These are phyloP conservation scores for Nymphaea thermarum DNA, from an alignment of 164 flowering plant species.

Conservation along the genomic window DNA sequence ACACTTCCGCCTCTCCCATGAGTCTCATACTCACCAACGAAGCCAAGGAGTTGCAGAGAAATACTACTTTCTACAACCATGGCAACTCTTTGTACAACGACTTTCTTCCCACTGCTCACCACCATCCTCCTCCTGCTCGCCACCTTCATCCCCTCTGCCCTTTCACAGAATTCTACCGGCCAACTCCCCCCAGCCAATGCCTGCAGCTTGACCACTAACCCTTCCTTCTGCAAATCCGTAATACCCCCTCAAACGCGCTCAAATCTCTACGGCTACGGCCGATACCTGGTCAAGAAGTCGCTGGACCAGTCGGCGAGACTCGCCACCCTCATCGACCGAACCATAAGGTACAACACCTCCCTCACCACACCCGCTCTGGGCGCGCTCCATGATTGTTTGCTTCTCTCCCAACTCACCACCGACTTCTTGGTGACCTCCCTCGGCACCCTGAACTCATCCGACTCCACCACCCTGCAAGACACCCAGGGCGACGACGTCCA, in stretches of 20 bases:
- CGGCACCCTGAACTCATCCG: conserved; percentile 9
- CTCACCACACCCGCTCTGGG: conserved; percentile 8
- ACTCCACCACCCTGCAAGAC: not conserved
- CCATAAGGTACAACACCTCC: conserved; percentile 5
- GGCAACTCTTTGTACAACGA: too few species aligned
- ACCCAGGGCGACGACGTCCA: conserved; percentile 19
- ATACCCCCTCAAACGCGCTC: conserved; percentile 13
- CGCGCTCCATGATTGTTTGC: conserved; percentile 23
- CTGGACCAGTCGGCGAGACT: conserved; percentile 12
- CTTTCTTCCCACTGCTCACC: too few species aligned
- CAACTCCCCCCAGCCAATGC: conserved; percentile 10
- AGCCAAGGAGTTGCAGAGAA: too few species aligned
- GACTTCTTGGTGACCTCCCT: conserved; percentile 16
- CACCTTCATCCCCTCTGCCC: too few species aligned
- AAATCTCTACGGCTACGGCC: conserved; percentile 25
- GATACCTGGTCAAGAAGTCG: conserved; percentile 13
- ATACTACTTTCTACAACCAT: too few species aligned
- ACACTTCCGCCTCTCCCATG: too few species aligned
- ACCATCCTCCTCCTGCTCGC: too few species aligned
- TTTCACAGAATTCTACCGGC: too few species aligned
- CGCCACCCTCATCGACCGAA: conserved; percentile 8
- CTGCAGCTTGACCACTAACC: conserved; percentile 12
- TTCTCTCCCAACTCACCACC: conserved; percentile 15
- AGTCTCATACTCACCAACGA: too few species aligned
- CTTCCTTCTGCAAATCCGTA: conserved; percentile 26